Evolutionary conservation across 2,329 filamentous ascomycete species (phyloP).

Genomic region (Aspergillus niger): DNA sequence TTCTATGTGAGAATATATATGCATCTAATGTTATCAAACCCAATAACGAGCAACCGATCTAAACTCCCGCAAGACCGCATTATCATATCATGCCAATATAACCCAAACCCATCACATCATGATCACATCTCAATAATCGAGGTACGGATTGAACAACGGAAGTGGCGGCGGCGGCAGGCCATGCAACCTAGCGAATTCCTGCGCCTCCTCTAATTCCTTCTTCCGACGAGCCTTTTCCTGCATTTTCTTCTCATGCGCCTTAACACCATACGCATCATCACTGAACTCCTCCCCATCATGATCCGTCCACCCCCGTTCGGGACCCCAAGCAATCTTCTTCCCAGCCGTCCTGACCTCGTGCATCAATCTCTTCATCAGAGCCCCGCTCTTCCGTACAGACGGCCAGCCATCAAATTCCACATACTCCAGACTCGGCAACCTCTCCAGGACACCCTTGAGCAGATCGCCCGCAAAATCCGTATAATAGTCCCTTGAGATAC

Average conservation of each 20-base stretch:
- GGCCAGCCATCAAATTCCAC: conserved; percentile 62
- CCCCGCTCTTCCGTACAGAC: conserved; percentile 53
- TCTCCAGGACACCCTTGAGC: conserved; percentile 52
- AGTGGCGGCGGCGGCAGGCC: neutral
- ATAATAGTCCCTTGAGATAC: conserved; percentile 59
- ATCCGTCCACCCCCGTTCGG: conserved; percentile 42
- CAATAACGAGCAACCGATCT: neutral
- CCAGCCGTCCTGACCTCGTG: conserved; percentile 35
- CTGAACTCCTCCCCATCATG: conserved; percentile 26
- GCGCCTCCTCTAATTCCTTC: neutral
- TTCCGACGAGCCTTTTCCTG: neutral
- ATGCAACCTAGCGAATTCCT: neutral
- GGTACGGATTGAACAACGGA: neutral
- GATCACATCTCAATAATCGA: neutral
- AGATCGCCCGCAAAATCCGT: conserved; percentile 57
- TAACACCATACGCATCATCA: conserved; percentile 17
- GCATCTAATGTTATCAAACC: neutral
- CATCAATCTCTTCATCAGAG: conserved; percentile 53
- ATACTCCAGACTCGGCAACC: conserved; percentile 50
- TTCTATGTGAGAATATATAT: neutral
- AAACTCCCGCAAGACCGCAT: neutral
- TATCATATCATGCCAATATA: neutral
- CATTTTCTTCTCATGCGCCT: neutral
- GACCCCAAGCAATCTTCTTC: conserved; percentile 45
- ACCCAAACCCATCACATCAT: neutral